Evolutionary conservation across 2,329 filamentous ascomycete species (phyloP).

Genomic region (Coniochaeta pulveracea): DNA sequence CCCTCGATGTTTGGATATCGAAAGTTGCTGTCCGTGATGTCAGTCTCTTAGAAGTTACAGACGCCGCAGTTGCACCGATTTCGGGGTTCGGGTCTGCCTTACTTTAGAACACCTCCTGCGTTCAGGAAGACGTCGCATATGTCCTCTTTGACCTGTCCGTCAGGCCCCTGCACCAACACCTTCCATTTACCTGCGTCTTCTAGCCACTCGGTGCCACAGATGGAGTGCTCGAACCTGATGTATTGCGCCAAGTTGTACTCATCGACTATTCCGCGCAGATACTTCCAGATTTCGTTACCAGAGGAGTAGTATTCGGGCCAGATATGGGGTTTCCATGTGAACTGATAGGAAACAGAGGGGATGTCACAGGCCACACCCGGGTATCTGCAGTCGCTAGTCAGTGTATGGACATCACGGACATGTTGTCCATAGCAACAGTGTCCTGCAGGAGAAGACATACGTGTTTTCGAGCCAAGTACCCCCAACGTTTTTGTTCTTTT

Average conservation of each 20-base stretch:
- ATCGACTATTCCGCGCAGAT: conserved; percentile 34
- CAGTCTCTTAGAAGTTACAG: background rate
- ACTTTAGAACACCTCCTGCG: conserved; percentile 4
- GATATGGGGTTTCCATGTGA: conserved; percentile 37
- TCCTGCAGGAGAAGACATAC: background rate
- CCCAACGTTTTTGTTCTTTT: conserved; percentile 15
- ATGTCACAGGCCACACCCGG: conserved; percentile 16
- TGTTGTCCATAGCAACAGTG: background rate
- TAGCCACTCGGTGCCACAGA: conserved; percentile 12
- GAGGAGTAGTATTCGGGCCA: conserved; percentile 43
- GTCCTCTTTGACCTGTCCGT: conserved; percentile 3
- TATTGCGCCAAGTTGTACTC: conserved; percentile 18
- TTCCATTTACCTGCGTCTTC: background rate
- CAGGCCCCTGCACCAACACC: conserved; percentile 7
- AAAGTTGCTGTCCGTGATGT: conserved; percentile 1
- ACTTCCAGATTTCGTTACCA: conserved; percentile 38
- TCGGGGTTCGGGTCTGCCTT: background rate
- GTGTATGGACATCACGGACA: background rate
- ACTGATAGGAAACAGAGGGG: conserved; percentile 40
- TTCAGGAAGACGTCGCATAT: conserved; percentile 5
- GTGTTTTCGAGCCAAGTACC: conserved; percentile 16
- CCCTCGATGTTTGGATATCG: conserved; percentile 14
- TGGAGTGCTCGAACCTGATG: conserved; percentile 11
- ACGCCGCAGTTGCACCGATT: background rate
- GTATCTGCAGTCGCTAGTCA: background rate